These are phyloP conservation scores for Copromyces sp. DNA, from an alignment of 495 filamentous ascomycete species.

Conservation along the genomic window DNA sequence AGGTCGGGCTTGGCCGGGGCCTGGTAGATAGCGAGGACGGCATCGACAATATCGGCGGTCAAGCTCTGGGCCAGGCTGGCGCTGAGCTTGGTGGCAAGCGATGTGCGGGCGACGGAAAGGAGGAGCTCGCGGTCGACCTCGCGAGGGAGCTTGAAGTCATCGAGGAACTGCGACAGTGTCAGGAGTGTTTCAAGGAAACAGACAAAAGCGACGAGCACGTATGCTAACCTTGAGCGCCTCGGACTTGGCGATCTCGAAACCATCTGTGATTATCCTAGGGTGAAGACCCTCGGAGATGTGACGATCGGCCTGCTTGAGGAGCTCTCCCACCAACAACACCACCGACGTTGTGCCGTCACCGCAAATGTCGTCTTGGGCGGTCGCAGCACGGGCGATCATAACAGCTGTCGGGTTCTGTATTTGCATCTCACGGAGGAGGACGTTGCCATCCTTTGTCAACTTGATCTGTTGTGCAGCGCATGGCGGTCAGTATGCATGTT, in stretches of 20 bases:
- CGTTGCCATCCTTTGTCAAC: slow-evolving; percentile 97
- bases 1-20: slow-evolving; percentile 86
- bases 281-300: slow-evolving; percentile 92
- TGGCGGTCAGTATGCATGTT: background rate
- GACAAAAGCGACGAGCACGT: background rate
- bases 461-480: slow-evolving; percentile 60
- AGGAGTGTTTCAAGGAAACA: slow-evolving; percentile 1
- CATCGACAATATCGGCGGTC: slow-evolving; percentile 88
- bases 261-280: slow-evolving; percentile 92
- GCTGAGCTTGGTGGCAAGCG: slow-evolving; percentile 90
- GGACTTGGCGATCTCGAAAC: slow-evolving; percentile 91
- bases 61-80: slow-evolving; percentile 78
- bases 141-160: slow-evolving; percentile 79
- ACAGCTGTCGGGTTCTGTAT: slow-evolving; percentile 87
- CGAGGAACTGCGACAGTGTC: slow-evolving; percentile 61
- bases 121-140: slow-evolving; percentile 90
- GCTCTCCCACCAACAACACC: slow-evolving; percentile 88
- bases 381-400: slow-evolving; percentile 97
- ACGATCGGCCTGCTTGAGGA: slow-evolving; percentile 93
- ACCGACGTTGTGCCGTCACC: slow-evolving; percentile 97
- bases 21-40: slow-evolving; percentile 87
- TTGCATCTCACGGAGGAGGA: slow-evolving; percentile 93
- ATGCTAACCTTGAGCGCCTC: slow-evolving; percentile 72
- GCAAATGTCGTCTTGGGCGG: slow-evolving; percentile 95
- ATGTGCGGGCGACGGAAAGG: slow-evolving; percentile 86